These are phyloP conservation scores for Rhodotorula sp. DNA, from an alignment of 1,284 basidiomycete species.

Conservation along the genomic window DNA sequence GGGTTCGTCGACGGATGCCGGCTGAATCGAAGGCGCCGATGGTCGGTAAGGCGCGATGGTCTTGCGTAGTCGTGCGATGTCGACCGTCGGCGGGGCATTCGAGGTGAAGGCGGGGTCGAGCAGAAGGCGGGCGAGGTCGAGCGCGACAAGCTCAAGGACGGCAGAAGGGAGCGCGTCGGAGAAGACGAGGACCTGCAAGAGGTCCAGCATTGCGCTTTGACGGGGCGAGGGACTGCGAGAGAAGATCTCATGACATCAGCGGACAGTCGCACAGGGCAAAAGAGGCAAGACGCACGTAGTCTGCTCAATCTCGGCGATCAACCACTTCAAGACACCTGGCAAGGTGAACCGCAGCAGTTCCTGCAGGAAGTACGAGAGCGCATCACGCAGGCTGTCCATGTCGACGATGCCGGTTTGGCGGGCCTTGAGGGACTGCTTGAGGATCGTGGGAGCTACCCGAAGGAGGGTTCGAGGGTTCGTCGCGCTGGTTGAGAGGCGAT, in stretches of 20 bases:
- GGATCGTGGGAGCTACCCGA: conserved; percentile 53
- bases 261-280: background rate
- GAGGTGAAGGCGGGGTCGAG: background rate
- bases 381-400: conserved; percentile 54
- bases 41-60: conserved; percentile 6
- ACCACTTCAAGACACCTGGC: conserved; percentile 53
- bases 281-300: conserved; percentile 21
- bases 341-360: conserved; percentile 56
- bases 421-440: conserved; percentile 54
- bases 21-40: background rate
- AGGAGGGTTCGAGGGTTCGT: conserved; percentile 53
- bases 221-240: conserved; percentile 1
- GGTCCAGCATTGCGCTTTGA: conserved; percentile 26
- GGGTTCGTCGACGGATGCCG: too few relatives aligned
- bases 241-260: background rate
- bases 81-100: background rate
- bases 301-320: conserved; percentile 28
- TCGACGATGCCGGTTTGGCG: conserved; percentile 54
- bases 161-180: conserved; percentile 20
- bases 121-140: conserved; percentile 14
- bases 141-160: conserved; percentile 26
- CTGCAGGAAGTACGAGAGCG: conserved; percentile 57
- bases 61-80: background rate
- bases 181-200: conserved; percentile 32
- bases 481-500: conserved; percentile 35